Evolutionary conservation across 2,329 filamentous ascomycete genomes (phyloP), one percentile per base, ranked within the genome.

Genomic region (Salinomyces thailandicus): DNA sequence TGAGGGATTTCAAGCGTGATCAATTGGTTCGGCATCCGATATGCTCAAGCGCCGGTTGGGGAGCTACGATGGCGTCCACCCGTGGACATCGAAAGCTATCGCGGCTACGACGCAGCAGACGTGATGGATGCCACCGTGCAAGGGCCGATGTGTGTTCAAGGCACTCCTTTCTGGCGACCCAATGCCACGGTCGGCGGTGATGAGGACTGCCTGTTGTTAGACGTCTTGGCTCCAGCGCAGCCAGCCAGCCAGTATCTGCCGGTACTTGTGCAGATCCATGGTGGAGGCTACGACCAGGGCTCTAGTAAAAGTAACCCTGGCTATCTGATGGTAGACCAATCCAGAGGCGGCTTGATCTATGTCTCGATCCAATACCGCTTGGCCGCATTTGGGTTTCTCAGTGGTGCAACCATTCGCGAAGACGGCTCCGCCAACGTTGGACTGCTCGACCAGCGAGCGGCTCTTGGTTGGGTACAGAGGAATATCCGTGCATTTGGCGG

Each of bases 401-500:
- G 61, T 39, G 62, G 64, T 50, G 62, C 42, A 53, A 65, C 57
- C 45, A 51, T 72, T 27, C 52, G 46, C 16, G 44, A 40, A 11
- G 45, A 51, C 27, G 66, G 68, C 3, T 58, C 59, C 27, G 62
- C 66, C 4, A 85, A 85, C 48, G 57, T 79, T 14, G 80, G 80
- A 1, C 58, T 81, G 42, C 65, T 68, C 44, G 78, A 82, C 49
- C 77, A 81, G 56, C 65, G 69, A 42, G 49, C 69, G 13, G 62
- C 73, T 11, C 60, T 81, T 18, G 57, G 64, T 36, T 81, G 77
- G 77, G 68, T 81, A 17, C 62, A 65, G 42, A 59, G 67, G 15
- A 78, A 79, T 53, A 71, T 77, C 35, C 64, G 53, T 5, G 59
- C 56, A 4, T 77, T 81, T 56, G 76, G 76, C 0, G 77, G 77